phyloP scores from a whole-genome alignment of 805 yeast species.

The Teunomyces tritomae region DNA sequence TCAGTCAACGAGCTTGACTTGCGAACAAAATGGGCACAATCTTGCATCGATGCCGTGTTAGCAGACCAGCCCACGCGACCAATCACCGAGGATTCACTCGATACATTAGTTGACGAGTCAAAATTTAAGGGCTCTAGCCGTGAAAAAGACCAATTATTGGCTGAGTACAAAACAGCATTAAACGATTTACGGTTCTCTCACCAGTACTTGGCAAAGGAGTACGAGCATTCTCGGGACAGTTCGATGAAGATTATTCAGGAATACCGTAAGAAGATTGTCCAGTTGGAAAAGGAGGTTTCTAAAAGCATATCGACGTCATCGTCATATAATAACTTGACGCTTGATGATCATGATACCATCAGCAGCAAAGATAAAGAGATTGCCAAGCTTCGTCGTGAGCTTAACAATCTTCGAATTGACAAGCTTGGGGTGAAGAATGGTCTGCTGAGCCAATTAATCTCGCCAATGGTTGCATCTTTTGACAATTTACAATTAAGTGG shows the following conservation, averaged over 20 bases:
- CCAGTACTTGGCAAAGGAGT: conserved; percentile 64
- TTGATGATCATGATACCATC: conserved; percentile 6
- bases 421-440: conserved; percentile 20
- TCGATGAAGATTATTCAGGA: conserved; percentile 53
- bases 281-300: conserved; percentile 50
- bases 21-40: conserved; percentile 35
- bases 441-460: background rate
- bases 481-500: conserved; percentile 5
- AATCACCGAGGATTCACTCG: background rate
- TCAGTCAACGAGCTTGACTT: conserved; percentile 20
- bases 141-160: conserved; percentile 17
- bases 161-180: conserved; percentile 55
- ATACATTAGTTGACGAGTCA: conserved; percentile 23
- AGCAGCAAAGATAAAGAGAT: conserved; percentile 38
- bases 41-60: conserved; percentile 38
- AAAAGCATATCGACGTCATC: conserved; percentile 10
- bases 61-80: background rate
- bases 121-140: conserved; percentile 21
- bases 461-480: conserved; percentile 6
- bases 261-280: conserved; percentile 48
- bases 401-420: conserved; percentile 45
- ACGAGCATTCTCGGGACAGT: conserved; percentile 60
- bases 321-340: conserved; percentile 1
- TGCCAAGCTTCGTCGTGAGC: conserved; percentile 42
- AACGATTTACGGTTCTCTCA: conserved; percentile 71